These are phyloP conservation scores for Tuber brumale DNA, from an alignment of 495 filamentous ascomycete genomes.

Conservation along the genomic window DNA sequence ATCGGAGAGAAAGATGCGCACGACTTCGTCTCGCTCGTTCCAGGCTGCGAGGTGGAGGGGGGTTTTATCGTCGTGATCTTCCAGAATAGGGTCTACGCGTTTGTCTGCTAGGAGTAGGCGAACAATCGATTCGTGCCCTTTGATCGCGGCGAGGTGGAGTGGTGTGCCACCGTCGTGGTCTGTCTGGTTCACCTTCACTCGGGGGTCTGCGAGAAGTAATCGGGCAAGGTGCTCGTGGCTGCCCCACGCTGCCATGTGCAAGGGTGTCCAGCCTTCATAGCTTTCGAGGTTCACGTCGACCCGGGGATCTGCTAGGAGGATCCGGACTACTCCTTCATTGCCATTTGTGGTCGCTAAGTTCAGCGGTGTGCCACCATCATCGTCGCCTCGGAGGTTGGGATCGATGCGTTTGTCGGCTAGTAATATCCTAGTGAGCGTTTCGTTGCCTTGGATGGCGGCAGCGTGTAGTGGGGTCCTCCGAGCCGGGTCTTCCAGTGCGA, in stretches of 20 bases:
- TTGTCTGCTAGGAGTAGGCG: background rate
- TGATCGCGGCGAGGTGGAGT: background rate
- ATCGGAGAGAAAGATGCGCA: background rate
- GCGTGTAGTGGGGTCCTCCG: slow-evolving; percentile 9
- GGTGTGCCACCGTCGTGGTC: background rate
- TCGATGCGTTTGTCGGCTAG: slow-evolving; percentile 1
- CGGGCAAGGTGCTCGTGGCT: background rate
- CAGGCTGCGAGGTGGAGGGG: background rate
- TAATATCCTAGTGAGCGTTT: background rate
- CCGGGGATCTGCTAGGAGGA: background rate
- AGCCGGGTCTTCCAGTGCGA: background rate
- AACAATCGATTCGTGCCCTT: background rate
- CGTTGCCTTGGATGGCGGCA: slow-evolving; percentile 12
- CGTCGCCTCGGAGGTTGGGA: background rate
- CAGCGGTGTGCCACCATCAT: background rate
- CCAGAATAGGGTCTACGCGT: background rate
- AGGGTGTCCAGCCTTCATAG: background rate
- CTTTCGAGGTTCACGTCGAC: background rate
- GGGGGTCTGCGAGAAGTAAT: background rate
- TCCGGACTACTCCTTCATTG: background rate
- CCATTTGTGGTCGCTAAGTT: background rate
- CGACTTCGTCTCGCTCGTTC: background rate
- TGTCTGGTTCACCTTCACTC: background rate
- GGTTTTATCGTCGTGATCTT: slow-evolving; percentile 1
- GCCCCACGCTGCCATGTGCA: background rate